These are phyloP conservation scores for Leccinum pellstonianum DNA, from an alignment of 768 basidiomycete genomes.

Conservation along the genomic window DNA sequence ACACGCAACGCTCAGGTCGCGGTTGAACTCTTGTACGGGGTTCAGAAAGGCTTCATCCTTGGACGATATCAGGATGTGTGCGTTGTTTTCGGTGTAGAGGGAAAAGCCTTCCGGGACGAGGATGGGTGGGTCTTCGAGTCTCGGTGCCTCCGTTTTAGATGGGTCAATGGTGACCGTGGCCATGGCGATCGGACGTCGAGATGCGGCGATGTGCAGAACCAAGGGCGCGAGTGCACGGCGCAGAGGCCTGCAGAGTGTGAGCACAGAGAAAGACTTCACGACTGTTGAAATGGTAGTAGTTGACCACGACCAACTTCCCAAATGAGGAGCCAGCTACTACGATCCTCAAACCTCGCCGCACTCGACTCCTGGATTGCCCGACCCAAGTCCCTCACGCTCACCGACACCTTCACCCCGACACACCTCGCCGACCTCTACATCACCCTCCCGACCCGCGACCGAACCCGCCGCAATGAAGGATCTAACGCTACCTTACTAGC, in stretches of 20 bases:
- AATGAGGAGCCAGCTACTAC: background rate
- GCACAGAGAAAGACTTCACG: slow-evolving; percentile 22
- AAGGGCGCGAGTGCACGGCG: slow-evolving; percentile 18
- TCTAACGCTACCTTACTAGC: slow-evolving; percentile 40
- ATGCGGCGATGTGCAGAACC: background rate
- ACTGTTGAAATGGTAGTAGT: background rate
- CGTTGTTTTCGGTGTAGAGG: slow-evolving; percentile 78
- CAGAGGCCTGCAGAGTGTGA: slow-evolving; percentile 28
- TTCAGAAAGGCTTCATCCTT: slow-evolving; percentile 90
- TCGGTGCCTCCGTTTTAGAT: background rate
- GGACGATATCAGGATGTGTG: slow-evolving; percentile 69
- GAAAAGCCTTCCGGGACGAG: slow-evolving; percentile 71
- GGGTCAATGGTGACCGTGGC: background rate
- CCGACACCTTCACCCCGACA: slow-evolving; percentile 53
- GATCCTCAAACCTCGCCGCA: slow-evolving; percentile 13
- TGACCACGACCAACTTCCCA: background rate
- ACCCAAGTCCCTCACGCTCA: slow-evolving; percentile 44
- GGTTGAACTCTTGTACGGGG: slow-evolving; percentile 97
- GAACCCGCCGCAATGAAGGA: slow-evolving; percentile 38
- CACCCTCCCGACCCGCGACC: slow-evolving; percentile 73
- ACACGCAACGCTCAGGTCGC: slow-evolving; percentile 88
- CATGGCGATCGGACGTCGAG: slow-evolving; percentile 8
- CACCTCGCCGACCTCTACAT: slow-evolving; percentile 63
- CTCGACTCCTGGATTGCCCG: slow-evolving; percentile 56
- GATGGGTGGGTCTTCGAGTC: slow-evolving; percentile 23